phyloP scores from a whole-genome alignment of 345 rosid genomes.

The Brassica incana region DNA sequence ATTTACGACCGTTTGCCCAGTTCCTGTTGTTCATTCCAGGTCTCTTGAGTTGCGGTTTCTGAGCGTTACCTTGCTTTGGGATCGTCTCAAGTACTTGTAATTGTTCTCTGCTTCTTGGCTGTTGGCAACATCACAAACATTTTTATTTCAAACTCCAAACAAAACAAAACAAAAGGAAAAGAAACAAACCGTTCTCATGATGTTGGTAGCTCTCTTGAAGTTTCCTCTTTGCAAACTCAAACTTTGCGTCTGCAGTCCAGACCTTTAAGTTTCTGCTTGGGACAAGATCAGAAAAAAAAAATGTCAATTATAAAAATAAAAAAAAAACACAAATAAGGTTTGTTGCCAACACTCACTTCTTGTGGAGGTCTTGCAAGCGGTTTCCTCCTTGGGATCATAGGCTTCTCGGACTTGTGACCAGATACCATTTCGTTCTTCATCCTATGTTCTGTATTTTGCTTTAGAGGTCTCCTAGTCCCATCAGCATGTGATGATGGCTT shows the following conservation, averaged over 20 bases:
- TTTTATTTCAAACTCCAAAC: not conserved
- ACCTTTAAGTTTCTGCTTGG: constrained; percentile 56
- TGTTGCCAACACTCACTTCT: constrained; percentile 52
- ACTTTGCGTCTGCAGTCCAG: constrained; percentile 63
- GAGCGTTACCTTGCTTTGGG: constrained; percentile 68
- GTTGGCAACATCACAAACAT: constrained; percentile 38
- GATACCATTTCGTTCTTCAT: constrained; percentile 39
- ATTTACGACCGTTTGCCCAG: constrained; percentile 73
- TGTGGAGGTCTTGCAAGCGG: constrained; percentile 47
- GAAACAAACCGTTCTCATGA: constrained; percentile 66
- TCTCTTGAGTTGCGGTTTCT: constrained; percentile 53
- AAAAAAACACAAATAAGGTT: not conserved
- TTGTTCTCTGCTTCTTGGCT: constrained; percentile 93
- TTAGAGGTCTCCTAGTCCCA: constrained; percentile 56
- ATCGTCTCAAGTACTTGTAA: constrained; percentile 77
- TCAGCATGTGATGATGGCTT: constrained; percentile 47
- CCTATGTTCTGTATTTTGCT: constrained; percentile 50
- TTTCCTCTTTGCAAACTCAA: constrained; percentile 87
- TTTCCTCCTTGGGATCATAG: constrained; percentile 46
- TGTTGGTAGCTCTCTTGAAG: constrained; percentile 90
- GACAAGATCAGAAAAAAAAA: constrained; percentile 3
- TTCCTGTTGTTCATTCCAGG: constrained; percentile 65
- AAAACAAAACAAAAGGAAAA: not conserved
- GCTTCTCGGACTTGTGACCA: constrained; percentile 48
- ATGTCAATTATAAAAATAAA: constrained; percentile 5